Percentiles rank a stretch among this genome's conserved stretches.
These are phyloP conservation scores for Calocera cornea DNA, from an alignment of 768 basidiomycete genomes.

Conservation along the genomic window DNA sequence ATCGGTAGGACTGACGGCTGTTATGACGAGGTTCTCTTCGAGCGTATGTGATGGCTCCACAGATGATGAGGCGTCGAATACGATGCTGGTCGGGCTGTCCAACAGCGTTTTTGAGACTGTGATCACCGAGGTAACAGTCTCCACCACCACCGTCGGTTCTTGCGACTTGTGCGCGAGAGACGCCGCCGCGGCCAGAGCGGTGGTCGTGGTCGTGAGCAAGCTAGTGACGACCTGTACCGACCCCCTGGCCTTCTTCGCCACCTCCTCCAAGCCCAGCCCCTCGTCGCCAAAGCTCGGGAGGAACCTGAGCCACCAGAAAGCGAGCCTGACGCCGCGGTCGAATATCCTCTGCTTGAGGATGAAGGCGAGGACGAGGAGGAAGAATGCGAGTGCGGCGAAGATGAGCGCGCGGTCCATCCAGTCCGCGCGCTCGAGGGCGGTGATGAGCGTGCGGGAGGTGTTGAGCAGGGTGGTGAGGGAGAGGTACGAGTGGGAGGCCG, in stretches of 20 bases:
- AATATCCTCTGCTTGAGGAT: constrained; percentile 79
- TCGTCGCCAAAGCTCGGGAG: constrained; percentile 8
- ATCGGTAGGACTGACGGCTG: neutral
- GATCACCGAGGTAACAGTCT: neutral
- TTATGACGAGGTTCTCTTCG: neutral
- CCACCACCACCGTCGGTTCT: neutral
- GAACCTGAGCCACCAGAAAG: constrained; percentile 59
- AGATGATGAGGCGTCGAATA: neutral
- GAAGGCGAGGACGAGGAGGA: constrained; percentile 68
- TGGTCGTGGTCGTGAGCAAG: neutral
- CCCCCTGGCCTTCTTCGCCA: neutral
- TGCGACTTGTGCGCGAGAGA: neutral
- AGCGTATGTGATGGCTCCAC: neutral
- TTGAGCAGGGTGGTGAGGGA: constrained; percentile 53
- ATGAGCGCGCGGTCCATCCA: constrained; percentile 85
- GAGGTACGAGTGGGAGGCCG: constrained; percentile 66
- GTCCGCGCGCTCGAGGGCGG: constrained; percentile 78
- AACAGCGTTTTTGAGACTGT: neutral
- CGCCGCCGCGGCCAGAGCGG: neutral
- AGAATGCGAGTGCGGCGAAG: constrained; percentile 64
- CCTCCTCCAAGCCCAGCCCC: neutral
- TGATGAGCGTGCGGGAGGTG: constrained; percentile 74
- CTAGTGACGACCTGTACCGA: neutral
- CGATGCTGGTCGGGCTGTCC: neutral
- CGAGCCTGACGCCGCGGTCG: constrained; percentile 62